Conservation (phyloP, 2,329 filamentous ascomycete genomes). For the Verticillium tricorpus region DNA sequence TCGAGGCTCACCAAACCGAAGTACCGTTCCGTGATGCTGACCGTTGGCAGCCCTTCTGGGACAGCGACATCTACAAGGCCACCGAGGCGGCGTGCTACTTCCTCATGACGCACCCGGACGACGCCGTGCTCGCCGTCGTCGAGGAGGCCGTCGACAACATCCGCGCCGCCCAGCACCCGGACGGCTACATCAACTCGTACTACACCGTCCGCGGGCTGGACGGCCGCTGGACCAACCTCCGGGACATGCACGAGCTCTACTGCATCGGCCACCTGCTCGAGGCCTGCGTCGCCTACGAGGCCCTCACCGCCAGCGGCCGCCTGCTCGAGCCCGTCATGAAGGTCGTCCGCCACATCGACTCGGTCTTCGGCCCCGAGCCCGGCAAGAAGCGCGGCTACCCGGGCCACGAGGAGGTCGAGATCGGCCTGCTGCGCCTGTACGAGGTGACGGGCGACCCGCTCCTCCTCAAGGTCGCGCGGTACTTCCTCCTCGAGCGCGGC, state of each 20-base stretch:
- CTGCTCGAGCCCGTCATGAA: constrained; percentile 3
- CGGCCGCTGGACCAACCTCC: constrained; percentile 3
- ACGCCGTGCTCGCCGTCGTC: constrained; percentile 1
- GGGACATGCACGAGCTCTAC: constrained; percentile 5
- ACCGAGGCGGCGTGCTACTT: constrained; percentile 6
- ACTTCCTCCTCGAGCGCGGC: constrained; percentile 54
- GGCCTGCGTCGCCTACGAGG: constrained; percentile 5
- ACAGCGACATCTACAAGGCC: constrained; percentile 6
- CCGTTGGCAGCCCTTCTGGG: constrained; percentile 2
- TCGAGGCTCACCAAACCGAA: neutral
- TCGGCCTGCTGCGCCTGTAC: constrained; percentile 34
- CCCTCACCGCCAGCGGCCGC: constrained; percentile 1
- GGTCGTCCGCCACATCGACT: constrained; percentile 1
- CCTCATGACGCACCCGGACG: neutral
- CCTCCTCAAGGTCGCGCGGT: constrained; percentile 38
- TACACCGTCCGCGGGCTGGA: constrained; percentile 3
- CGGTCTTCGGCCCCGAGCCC: neutral
- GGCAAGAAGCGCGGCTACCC: constrained; percentile 5
- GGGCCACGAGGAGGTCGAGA: constrained; percentile 36
- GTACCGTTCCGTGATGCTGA: neutral
- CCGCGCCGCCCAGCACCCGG: constrained; percentile 2
- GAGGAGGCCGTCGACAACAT: constrained; percentile 6
- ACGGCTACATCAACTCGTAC: constrained; percentile 7
- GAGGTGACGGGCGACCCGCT: constrained; percentile 26
- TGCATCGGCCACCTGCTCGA: constrained; percentile 5